Evolutionary conservation across 371 early-diverging fungal genomes (phyloP).

Genomic region (Coemansia sp.): DNA sequence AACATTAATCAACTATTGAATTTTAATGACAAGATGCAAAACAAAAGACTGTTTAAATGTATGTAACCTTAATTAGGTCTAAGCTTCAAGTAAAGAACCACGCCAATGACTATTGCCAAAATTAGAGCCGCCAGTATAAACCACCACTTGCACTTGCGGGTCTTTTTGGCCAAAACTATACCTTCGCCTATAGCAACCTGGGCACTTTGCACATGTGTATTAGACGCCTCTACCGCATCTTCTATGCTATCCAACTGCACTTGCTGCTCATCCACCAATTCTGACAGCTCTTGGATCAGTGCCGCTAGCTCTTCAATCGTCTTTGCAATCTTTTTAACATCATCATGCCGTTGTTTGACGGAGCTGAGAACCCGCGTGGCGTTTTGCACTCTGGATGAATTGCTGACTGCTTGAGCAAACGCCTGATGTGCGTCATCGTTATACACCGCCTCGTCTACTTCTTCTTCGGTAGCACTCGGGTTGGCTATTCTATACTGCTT

Average conservation of each 20-base stretch:
- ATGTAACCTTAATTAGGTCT: neutral
- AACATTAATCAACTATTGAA: too few species aligned
- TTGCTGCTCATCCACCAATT: slow-evolving; percentile 55
- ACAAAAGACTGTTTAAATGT: neutral
- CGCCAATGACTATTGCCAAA: slow-evolving; percentile 26
- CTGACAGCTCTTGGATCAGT: slow-evolving; percentile 58
- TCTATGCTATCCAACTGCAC: slow-evolving; percentile 43
- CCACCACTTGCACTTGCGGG: slow-evolving; percentile 44
- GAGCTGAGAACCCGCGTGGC: slow-evolving; percentile 35
- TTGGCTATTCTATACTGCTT: slow-evolving; percentile 47
- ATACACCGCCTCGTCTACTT: slow-evolving; percentile 36
- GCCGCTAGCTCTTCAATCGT: slow-evolving; percentile 55
- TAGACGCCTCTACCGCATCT: slow-evolving; percentile 37
- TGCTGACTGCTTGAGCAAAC: slow-evolving; percentile 32
- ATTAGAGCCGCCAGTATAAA: slow-evolving; percentile 26
- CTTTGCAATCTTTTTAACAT: slow-evolving; percentile 53
- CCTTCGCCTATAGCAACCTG: slow-evolving; percentile 35
- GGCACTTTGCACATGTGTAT: slow-evolving; percentile 23
- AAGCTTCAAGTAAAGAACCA: slow-evolving; percentile 39
- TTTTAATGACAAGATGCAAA: too few species aligned
- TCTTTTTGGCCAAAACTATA: slow-evolving; percentile 30
- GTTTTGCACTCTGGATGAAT: slow-evolving; percentile 12
- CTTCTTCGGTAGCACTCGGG: slow-evolving; percentile 36
- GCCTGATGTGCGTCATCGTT: slow-evolving; percentile 26
- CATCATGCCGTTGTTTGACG: slow-evolving; percentile 40